Base-by-base conservation (phyloP, 2,329 filamentous ascomycete genomes). In the Botrytis fabae region DNA sequence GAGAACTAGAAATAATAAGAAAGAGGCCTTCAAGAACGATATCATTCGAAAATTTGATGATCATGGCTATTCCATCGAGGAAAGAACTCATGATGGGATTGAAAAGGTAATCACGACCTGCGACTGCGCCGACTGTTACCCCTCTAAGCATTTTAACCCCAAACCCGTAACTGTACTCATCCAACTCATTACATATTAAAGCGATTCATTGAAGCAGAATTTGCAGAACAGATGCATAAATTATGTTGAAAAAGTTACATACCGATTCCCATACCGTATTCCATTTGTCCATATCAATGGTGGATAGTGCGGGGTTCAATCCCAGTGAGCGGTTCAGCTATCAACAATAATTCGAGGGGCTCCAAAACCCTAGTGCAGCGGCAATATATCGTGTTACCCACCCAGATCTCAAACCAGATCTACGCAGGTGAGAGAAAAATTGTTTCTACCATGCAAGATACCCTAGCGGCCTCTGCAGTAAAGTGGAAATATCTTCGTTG, bases 361-460 rank as follows among this genome's bases (percentile, higher is more conserved):
- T 48, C 32, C 16, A 54, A 63, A 68, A 28, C 46, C 35, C 64
- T 68, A 35, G 35, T 68, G 35, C 64, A 68, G 64, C 64, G 46
- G 22, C 35, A 68, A 54, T 68, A 68, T 68, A 46, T 40, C 38
- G 46, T 66, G 46, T 22, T 40, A 68, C 64, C 64, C 38, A 68
- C 64, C 64, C 38, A 54, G 64, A 68, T 68, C 64, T 68, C 32
- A 54, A 54, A n/a, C 64, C 46, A 68, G 46, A 68, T 68, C 64
- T 68, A 28, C 40, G 46, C 35, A 54, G 38, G 25, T 42, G n/a
- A 54, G 38, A 42, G n/a, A 40, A 54, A 54, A 28, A 54, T 25
- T 28, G 32, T 54, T 68, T 68, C 46, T 54, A 38, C 64, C 35
- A 68, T 42, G 48, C 64, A 16, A 46, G 32, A 51, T 40, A 66